phyloP scores from a whole-genome alignment of 129 eudicot genomes.

The Lactuca sativa region DNA sequence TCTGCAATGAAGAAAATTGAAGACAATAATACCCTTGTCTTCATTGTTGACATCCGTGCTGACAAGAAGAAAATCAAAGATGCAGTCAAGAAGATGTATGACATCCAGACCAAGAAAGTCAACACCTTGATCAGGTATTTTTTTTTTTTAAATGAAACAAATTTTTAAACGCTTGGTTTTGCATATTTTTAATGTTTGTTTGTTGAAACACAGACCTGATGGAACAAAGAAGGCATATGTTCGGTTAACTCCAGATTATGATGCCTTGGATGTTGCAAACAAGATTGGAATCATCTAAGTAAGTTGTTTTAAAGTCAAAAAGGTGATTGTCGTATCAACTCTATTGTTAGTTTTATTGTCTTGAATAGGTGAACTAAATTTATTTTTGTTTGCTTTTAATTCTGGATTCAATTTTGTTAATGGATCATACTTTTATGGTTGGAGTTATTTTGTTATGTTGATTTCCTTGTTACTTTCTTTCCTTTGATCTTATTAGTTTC shows the following conservation, averaged over 20 bases:
- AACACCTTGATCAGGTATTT: slow-evolving; percentile 67
- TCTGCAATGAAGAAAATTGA: slow-evolving; percentile 77
- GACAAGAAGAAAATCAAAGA: slow-evolving; percentile 68
- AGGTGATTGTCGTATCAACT: slow-evolving; percentile 12
- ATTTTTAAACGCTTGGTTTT: neutral
- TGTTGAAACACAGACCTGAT: slow-evolving; percentile 44
- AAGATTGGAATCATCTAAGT: slow-evolving; percentile 61
- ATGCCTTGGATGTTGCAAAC: slow-evolving; percentile 63
- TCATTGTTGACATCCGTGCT: slow-evolving; percentile 74
- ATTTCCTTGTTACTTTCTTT: neutral
- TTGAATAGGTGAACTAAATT: slow-evolving; percentile 15
- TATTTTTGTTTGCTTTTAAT: slow-evolving; percentile 19
- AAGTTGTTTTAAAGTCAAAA: neutral
- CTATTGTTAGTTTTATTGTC: slow-evolving; percentile 30
- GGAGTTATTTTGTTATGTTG: neutral
- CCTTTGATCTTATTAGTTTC: neutral
- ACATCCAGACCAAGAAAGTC: slow-evolving; percentile 76
- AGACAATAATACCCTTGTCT: slow-evolving; percentile 69
- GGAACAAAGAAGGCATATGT: slow-evolving; percentile 66
- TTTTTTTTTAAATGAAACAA: neutral
- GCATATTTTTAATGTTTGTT: neutral
- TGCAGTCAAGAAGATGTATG: slow-evolving; percentile 75
- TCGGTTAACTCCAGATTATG: slow-evolving; percentile 57
- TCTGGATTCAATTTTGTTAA: slow-evolving; percentile 20
- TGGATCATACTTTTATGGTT: slow-evolving; percentile 20